Base-by-base conservation (phyloP, 2,329 filamentous ascomycete genomes). In the Hymenoscyphus infarciens region DNA sequence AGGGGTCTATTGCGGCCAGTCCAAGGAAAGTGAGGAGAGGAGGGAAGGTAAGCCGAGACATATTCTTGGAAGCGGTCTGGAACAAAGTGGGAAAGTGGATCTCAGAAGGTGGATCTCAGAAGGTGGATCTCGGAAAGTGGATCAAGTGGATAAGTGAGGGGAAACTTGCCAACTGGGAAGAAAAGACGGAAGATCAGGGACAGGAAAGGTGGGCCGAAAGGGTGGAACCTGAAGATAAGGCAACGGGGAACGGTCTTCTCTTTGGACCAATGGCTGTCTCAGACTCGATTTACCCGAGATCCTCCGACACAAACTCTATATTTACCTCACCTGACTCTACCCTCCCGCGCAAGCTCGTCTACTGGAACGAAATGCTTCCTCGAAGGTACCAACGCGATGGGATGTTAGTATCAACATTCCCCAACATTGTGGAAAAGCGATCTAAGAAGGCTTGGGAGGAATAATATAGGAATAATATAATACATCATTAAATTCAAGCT, bases 1-100 rank as follows among this genome's bases (percentile, higher is more conserved):
- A 45, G 59, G 22, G 45, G 45, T 25, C n/a, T 60, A 22, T 54
- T 60, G 27, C 35, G 45, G 52, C 57, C 57, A 16, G 57, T 59
- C 7, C 38, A 59, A 27, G 39, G 31, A 10, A 38, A 42, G 54
- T 33, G 52, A 27, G 39, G 31, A 10, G 25, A 42, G 54, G 19
- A 59, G 13, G 39, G 31, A 10, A 38, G n/a, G 54, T 33, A 8
- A 56, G 19, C 29, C 25, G 33, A 33, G n/a, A 29, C 10, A 35
- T 35, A 33, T 31, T n/a, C n/a, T n/a, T 19, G 13, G 27, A n/a
- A 31, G 29, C 29, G 54, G 27, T 33, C 29, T 56, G 11, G 54
- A 33, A 56, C 27, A 56, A 35, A 1, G 13, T 15, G n/a, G n/a
- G 27, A 29, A 45, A 49, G 42, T 49, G n/a, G n/a, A n/a, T n/a